Conservation (phyloP, 192 early-diverging fungal species). For the Coemansia sp. region DNA sequence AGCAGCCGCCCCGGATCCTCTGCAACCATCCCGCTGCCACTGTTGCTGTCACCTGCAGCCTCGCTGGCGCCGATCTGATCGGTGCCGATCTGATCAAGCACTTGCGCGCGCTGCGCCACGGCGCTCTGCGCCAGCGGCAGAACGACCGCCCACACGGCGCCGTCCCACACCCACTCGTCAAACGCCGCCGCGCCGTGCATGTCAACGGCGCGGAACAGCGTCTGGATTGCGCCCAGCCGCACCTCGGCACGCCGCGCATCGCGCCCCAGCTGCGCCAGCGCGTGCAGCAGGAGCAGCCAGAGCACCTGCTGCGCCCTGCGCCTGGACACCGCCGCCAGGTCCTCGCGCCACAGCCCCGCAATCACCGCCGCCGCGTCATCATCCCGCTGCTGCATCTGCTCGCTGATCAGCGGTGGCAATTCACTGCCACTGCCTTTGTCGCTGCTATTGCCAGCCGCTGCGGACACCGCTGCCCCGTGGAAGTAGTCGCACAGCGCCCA, state of each 20-base stretch:
- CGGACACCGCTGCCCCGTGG: constrained; percentile 25
- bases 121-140: constrained; percentile 65
- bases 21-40: constrained; percentile 35
- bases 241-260: constrained; percentile 86
- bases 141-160: constrained; percentile 85
- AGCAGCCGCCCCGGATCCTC: constrained; percentile 44
- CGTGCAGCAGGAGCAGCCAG: constrained; percentile 89
- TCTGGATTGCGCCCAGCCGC: constrained; percentile 92
- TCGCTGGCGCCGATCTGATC: background rate
- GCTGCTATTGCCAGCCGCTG: constrained; percentile 17
- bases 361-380: constrained; percentile 4
- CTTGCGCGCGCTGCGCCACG: constrained; percentile 20
- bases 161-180: constrained; percentile 75
- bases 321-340: constrained; percentile 5
- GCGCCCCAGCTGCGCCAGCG: constrained; percentile 81
- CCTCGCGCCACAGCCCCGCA: constrained; percentile 25
- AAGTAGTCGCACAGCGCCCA: constrained; percentile 95
- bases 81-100: constrained; percentile 8
- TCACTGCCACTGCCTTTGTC: too few relatives aligned
- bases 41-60: too few relatives aligned
- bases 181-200: constrained; percentile 81
- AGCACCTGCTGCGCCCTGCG: constrained; percentile 58
- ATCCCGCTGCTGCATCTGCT: too few relatives aligned
- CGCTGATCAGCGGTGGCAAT: background rate
- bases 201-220: constrained; percentile 89